These are phyloP conservation scores for Glycine tomentella DNA, from an alignment of 306 rosid species.

Conservation along the genomic window DNA sequence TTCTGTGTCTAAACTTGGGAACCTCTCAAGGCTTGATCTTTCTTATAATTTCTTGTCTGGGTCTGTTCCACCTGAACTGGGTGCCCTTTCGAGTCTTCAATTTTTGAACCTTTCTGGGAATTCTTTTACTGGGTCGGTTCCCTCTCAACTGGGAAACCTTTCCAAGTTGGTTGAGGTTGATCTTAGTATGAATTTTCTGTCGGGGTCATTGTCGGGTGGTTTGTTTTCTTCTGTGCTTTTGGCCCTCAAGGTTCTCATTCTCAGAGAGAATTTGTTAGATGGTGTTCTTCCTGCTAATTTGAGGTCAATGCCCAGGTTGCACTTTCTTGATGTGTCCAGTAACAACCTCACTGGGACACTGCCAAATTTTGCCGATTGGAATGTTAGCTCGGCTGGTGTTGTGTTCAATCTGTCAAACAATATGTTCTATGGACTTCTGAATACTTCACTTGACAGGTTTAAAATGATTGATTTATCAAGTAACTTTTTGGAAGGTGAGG, in stretches of 20 bases:
- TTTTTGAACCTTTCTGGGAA: conserved; percentile 68
- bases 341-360: conserved; percentile 71
- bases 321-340: conserved; percentile 66
- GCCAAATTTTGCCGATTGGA: conserved; percentile 44
- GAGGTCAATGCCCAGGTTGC: conserved; percentile 60
- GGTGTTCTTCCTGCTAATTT: conserved; percentile 59
- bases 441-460: conserved; percentile 44
- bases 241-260: conserved; percentile 41
- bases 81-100: conserved; percentile 56
- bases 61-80: conserved; percentile 62
- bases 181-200: conserved; percentile 71
- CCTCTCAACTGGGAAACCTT: conserved; percentile 65
- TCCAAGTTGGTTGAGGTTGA: conserved; percentile 63
- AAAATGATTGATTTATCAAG: conserved; percentile 68
- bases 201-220: conserved; percentile 59
- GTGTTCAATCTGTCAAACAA: conserved; percentile 75
- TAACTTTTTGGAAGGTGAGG: conserved; percentile 78
- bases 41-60: conserved; percentile 79
- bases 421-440: conserved; percentile 69
- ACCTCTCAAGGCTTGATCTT: conserved; percentile 71
- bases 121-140: conserved; percentile 58
- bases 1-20: conserved; percentile 58
- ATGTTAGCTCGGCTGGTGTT: conserved; percentile 42
- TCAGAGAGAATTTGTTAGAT: conserved; percentile 59
- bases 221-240: conserved; percentile 54